Evolutionary conservation across 164 flowering plant genomes (phyloP), one percentile per base, ranked within the genome.

Genomic region (Vitis amurensis): DNA sequence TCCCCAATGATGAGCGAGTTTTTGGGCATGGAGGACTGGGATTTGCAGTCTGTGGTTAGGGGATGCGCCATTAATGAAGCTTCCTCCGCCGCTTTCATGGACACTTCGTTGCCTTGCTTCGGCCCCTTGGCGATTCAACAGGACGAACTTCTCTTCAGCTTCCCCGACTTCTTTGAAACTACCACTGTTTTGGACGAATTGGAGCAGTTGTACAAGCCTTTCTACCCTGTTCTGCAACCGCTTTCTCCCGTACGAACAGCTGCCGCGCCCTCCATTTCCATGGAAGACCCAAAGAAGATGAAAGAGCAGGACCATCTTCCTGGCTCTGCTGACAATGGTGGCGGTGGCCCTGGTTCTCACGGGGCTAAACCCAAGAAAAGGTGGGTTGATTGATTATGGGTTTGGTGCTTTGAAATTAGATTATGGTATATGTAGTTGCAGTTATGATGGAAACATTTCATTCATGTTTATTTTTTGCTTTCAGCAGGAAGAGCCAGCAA

Each of bases 11-110:
- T 61, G 57, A 29, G 55, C 19, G 71, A 58, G 44, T 59, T 67
- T 48, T 63, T 11, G 16, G 55, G 61, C 63, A 75, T 77, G 79
- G 84, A 70, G 29, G 78, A 71, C 53, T 81, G 88, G 83, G 83
- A 77, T 71, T 69, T 83, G 75, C 82, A 83, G 59, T 84, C 88
- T 16, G 63, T 85, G 9, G 83, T 85, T 9, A 59, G 81, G 60
- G 80, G 78, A 6, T 53, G 72, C 58, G 31, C 9, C 11, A n/a
- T 15, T 47, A 31, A 4, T 50, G 67, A 47, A 10, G 71, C 11
- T 11, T 58, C 23, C 13, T 8, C 58, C 27, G 10, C 11, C 9
- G 6, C 27, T 16, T 53, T 48, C 31, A 64, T 58, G 65, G 55
- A 49, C n/a, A 17, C 23, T 4, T 9, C 31, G 56, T 44, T 13